phyloP scores from a whole-genome alignment of 75 land plant species.

The Cupressus sempervirens region DNA sequence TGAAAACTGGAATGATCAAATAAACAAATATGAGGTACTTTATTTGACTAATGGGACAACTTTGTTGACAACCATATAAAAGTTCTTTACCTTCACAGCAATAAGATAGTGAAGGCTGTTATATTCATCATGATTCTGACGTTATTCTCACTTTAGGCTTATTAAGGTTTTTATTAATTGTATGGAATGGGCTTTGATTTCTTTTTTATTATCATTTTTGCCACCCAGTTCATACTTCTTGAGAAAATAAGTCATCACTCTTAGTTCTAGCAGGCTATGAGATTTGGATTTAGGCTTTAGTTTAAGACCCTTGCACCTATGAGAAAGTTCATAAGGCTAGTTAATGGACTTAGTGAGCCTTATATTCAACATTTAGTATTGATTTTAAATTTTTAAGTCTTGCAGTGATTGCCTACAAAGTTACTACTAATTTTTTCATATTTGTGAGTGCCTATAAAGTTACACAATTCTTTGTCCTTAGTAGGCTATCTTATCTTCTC shows the following conservation, averaged over 20 bases:
- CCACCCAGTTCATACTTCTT: background rate
- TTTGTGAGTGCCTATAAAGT: background rate
- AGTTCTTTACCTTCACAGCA: background rate
- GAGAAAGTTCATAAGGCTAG: background rate
- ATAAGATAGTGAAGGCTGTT: background rate
- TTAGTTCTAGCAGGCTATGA: no score
- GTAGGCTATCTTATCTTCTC: background rate
- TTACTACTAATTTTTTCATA: background rate
- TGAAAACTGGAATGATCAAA: slow-evolving; percentile 54
- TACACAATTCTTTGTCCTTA: no score
- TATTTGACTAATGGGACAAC: background rate
- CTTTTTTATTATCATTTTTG: background rate
- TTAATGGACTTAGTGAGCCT: background rate
- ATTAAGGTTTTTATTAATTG: background rate
- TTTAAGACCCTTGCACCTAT: no score
- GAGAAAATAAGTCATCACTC: no score
- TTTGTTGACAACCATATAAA: background rate
- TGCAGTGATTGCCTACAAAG: background rate
- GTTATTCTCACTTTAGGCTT: no score
- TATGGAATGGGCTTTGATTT: background rate
- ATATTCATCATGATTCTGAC: background rate
- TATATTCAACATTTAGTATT: background rate
- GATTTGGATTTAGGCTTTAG: no score
- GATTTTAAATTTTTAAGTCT: background rate
- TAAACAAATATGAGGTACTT: slow-evolving; percentile 44